Percentiles rank a stretch among this genome's conserved stretches.
Evolutionary conservation across 306 rosid species (phyloP).

Genomic region (Adenanthera pavonina): DNA sequence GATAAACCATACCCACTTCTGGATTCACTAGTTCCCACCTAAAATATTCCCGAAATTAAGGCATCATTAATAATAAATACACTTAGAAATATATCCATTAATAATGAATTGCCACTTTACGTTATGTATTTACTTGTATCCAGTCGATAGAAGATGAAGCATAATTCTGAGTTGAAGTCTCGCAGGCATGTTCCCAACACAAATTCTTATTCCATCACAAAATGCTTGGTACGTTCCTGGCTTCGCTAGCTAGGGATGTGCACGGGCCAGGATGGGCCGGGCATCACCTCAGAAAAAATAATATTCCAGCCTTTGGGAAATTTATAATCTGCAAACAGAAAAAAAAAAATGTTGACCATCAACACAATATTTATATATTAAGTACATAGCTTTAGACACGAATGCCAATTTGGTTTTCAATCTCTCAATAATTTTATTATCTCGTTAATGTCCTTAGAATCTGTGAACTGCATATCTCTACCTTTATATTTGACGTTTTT

Average conservation of each 20-base stretch:
- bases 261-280: too few species aligned
- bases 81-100: not conserved
- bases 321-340: slow-evolving; percentile 39
- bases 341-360: not conserved
- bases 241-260: slow-evolving; percentile 35
- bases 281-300: too few species aligned
- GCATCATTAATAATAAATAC: not conserved
- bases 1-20: slow-evolving; percentile 39
- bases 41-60: not conserved
- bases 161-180: slow-evolving; percentile 48
- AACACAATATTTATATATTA: too few species aligned
- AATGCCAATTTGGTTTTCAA: too few species aligned
- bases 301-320: slow-evolving; percentile 44
- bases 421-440: too few species aligned
- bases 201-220: slow-evolving; percentile 49
- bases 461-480: not conserved
- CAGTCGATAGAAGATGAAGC: slow-evolving; percentile 52
- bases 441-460: not conserved
- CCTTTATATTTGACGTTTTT: slow-evolving; percentile 51
- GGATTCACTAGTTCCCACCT: slow-evolving; percentile 58
- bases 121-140: slow-evolving; percentile 44
- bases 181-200: slow-evolving; percentile 57
- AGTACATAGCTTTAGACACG: not conserved
- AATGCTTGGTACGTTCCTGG: slow-evolving; percentile 47
- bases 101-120: not conserved